Conservation (phyloP, 306 rosid species). For the Styphnolobium japonicum region DNA sequence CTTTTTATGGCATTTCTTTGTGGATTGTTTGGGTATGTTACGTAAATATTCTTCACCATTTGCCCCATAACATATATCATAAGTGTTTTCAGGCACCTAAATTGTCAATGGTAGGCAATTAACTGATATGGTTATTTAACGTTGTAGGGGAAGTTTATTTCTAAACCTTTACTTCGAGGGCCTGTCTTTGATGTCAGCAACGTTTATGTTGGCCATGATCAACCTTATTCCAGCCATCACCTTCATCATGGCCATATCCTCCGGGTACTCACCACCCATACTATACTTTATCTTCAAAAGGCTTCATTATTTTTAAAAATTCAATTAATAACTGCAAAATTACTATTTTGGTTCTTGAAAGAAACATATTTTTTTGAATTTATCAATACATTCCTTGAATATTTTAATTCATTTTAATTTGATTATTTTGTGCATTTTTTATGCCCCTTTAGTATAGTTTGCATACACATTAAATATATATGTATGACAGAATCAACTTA, state of each 20-base stretch:
- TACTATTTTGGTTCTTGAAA: no score
- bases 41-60: not conserved
- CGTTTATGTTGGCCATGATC: constrained; percentile 44
- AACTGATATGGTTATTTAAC: not conserved
- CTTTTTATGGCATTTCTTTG: constrained; percentile 46
- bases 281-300: not conserved
- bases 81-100: not conserved
- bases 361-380: no score
- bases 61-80: no score
- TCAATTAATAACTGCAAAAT: no score
- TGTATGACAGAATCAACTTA: no score
- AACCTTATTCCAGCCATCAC: constrained; percentile 55
- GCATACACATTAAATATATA: no score
- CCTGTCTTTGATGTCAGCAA: constrained; percentile 46
- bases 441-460: no score
- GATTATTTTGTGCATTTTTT: no score
- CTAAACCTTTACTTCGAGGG: constrained; percentile 39
- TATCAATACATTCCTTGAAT: no score
- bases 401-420: no score
- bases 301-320: not conserved
- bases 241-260: constrained; percentile 39
- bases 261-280: constrained; percentile 18
- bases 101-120: not conserved
- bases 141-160: constrained; percentile 41
- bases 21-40: constrained; percentile 65